Evolutionary conservation across 2,329 filamentous ascomycete genomes (phyloP), one percentile per base, ranked within the genome.

Genomic region (Aspergillus sp.): DNA sequence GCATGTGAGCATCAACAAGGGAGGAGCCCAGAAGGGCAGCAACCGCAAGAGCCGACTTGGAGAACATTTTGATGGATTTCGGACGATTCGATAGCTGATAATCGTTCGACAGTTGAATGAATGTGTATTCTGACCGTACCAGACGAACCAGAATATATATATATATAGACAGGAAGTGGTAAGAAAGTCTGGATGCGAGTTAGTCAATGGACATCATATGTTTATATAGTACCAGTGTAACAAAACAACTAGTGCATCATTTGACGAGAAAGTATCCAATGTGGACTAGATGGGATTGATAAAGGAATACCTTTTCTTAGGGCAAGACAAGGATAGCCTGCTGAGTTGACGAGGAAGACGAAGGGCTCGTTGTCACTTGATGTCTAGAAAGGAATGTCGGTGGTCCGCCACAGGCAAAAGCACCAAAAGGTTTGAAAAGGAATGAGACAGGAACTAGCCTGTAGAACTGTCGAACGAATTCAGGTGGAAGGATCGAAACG

Each of bases 1-100:
- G 77, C 82, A 97, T 89, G 75, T 98, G 95, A 44, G 89, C 91
- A 50, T 84, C 82, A 66, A 81, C 84, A 54, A 83, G 65, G 60
- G 85, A 77, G 65, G 83, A 81, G 44, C 79, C 71, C 37, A 85
- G 82, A 58, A 83, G 64, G 65, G 80, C 78, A 68, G 83, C 73
- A 49, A 64, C 59, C 44, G 71, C 44, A 30, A 73, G 7, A 49
- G 56, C 56, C 17, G 66, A 60, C 50, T 71, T 71, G 65, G 62
- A 63, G 58, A 71, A 65, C 72, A 75, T 73, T 40, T 53, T 67
- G 46, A 19, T 41, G 33, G 44, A 3, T 17, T 48, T 51, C 53
- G 58, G 53, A 57, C 51, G 60, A 61, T 64, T 44, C 47, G 48
- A 40, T 42, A 40, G 8, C 40, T 60, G 33, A 46, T 46, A 58